Conservation (phyloP, 2,329 filamentous ascomycete genomes). For the Aspergillus neotritici region DNA sequence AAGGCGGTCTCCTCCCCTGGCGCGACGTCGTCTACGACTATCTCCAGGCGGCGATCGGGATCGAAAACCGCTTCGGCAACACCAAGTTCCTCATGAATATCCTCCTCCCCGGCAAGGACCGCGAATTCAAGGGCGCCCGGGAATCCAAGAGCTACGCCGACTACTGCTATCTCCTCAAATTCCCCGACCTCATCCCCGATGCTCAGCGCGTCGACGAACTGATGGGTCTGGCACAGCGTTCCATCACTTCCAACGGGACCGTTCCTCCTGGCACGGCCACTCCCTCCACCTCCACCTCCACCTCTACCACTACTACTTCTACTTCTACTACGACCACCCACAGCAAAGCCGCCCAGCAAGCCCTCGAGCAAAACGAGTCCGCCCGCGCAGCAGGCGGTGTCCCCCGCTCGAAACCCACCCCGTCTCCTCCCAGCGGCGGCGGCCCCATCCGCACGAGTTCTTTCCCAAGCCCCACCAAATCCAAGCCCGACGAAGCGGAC, state of each 20-base stretch:
- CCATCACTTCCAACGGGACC: too few species aligned
- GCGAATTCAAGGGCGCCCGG: conserved; percentile 57
- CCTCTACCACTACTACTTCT: conserved; percentile 24
- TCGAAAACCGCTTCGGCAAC: conserved; percentile 84
- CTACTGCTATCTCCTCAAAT: conserved; percentile 59
- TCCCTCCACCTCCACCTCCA: conserved; percentile 30
- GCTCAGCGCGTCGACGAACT: conserved; percentile 62
- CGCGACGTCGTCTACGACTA: conserved; percentile 71
- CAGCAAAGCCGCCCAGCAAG: conserved; percentile 28
- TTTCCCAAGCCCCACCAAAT: conserved; percentile 22
- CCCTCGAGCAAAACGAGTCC: conserved; percentile 31
- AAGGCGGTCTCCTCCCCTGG: conserved; percentile 71
- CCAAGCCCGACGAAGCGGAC: conserved; percentile 20
- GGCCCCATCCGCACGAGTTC: conserved; percentile 33
- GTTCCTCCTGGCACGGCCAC: too few species aligned
- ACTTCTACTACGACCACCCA: conserved; percentile 15
- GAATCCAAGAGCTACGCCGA: conserved; percentile 65
- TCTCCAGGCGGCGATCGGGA: conserved; percentile 63
- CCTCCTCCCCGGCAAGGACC: conserved; percentile 74
- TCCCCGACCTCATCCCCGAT: conserved; percentile 57
- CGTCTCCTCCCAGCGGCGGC: conserved; percentile 17
- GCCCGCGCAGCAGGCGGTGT: conserved; percentile 30
- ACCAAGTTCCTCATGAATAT: conserved; percentile 87
- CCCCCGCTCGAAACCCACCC: conserved; percentile 20
- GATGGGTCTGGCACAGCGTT: too few species aligned